Evolutionary conservation across 1,284 basidiomycete species (phyloP).

Genomic region (Austroboletus rostrupii): DNA sequence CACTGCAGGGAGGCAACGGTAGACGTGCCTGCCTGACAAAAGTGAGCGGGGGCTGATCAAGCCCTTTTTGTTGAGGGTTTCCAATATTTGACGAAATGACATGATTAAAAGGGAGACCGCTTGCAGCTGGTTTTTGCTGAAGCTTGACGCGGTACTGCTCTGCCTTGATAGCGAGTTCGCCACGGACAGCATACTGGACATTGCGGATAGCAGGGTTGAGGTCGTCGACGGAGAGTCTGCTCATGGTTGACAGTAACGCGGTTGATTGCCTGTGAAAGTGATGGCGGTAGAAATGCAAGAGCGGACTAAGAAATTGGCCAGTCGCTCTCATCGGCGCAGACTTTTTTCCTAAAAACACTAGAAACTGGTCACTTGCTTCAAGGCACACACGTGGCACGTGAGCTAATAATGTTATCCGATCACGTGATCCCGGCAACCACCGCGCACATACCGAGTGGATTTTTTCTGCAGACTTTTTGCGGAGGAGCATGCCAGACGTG

Average conservation of each 20-base stretch:
- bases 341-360: constrained; percentile 1
- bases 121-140: constrained; percentile 41
- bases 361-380: neutral
- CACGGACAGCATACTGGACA: constrained; percentile 96
- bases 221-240: constrained; percentile 53
- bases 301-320: constrained; percentile 1
- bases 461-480: constrained; percentile 14
- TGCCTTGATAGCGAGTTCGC: constrained; percentile 93
- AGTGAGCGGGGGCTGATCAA: constrained; percentile 92
- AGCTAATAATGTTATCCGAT: neutral
- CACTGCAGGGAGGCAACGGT: neutral
- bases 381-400: neutral
- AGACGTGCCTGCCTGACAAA: constrained; percentile 82
- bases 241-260: constrained; percentile 39
- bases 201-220: constrained; percentile 85
- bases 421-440: constrained; percentile 20
- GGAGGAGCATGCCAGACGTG: constrained; percentile 64
- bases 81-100: constrained; percentile 97
- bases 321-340: constrained; percentile 11
- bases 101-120: constrained; percentile 79
- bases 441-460: constrained; percentile 8
- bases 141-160: constrained; percentile 78
- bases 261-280: constrained; percentile 3
- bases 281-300: neutral
- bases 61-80: constrained; percentile 93